Evolutionary conservation across 164 flowering plant species (phyloP).

Genomic region (Magnolia officinalis): DNA sequence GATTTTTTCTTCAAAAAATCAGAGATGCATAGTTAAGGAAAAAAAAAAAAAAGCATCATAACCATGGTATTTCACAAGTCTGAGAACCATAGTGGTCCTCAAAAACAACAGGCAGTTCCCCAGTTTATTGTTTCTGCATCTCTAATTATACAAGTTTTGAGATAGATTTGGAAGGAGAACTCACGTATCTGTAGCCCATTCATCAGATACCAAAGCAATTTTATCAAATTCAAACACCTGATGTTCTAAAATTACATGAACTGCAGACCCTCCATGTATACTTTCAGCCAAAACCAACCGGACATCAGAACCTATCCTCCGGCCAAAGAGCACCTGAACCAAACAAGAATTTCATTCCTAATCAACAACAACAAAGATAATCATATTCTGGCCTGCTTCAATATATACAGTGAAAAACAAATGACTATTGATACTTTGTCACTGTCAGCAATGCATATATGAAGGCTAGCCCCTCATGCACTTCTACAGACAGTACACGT

Average conservation of each 20-base stretch:
- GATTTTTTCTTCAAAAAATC: too few species aligned
- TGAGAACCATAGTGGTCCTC: background rate
- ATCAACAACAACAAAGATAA: background rate
- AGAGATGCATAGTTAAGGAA: too few species aligned
- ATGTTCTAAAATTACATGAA: conserved; percentile 25
- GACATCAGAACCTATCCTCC: conserved; percentile 26
- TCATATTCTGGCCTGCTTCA: background rate
- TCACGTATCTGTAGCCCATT: conserved; percentile 18
- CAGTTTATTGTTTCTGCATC: background rate
- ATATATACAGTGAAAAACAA: too few species aligned
- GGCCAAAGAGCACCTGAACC: conserved; percentile 34
- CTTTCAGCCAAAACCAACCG: conserved; percentile 30
- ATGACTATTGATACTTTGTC: background rate
- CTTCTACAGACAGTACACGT: background rate
- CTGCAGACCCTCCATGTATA: conserved; percentile 30
- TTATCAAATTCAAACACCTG: background rate
- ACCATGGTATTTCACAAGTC: background rate
- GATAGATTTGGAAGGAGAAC: background rate
- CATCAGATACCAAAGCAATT: background rate
- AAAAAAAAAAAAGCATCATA: background rate
- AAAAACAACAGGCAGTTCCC: background rate
- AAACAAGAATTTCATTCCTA: conserved; percentile 6
- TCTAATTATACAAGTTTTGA: background rate
- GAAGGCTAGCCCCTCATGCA: background rate
- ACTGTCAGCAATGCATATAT: background rate